Base-by-base conservation (phyloP, 108 stramenopile species). In the Bacterosira constricta region DNA sequence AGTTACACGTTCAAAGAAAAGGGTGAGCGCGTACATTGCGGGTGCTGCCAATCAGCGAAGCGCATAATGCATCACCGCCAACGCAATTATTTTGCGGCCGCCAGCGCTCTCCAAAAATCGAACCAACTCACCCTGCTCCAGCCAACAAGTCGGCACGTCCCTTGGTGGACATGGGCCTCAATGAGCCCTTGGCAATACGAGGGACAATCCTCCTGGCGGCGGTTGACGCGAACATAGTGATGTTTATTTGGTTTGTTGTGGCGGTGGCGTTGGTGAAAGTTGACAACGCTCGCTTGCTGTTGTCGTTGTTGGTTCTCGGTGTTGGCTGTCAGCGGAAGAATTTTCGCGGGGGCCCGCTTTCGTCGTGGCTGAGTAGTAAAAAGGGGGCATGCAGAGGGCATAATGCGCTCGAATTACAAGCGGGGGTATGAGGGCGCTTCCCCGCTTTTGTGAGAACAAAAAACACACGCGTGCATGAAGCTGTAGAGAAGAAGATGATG, bases 111-210 rank as follows among this genome's bases (percentile, higher is more conserved):
- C 11, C 41, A n/a, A n/a, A n/a, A n/a, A n/a, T n/a, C n/a, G n/a
- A 29, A 39, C 3, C 12, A 39, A 68, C 79, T 69, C 68, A 80
- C 79, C 79, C 79, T 12, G 51, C 17, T 15, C 79, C 79, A 50
- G 79, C 79, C 15, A 80, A 45, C 18, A 80, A 57, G 67, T 80
- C 79, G 36, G 79, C 79, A 36, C 79, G 73, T 44, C 58, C 59
- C 53, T 77, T 77, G 18, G 68, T 64, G n/a, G 76, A 63, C 27
- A 55, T 46, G 9, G 46, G 47, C 37, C 68, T 69, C 46, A 56
- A 50, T 17, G 67, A 55, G 31, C 44, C 52, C 4, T 62, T 29
- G 27, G 49, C 58, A 20, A 25, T 37, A 37, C 47, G 69, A 30
- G 39, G 32, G 7, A 70, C 25, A 21, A 55, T 54, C 46, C 65